phyloP scores from a whole-genome alignment of 108 stramenopile genomes.

The Asterionellopsis glacialis region DNA sequence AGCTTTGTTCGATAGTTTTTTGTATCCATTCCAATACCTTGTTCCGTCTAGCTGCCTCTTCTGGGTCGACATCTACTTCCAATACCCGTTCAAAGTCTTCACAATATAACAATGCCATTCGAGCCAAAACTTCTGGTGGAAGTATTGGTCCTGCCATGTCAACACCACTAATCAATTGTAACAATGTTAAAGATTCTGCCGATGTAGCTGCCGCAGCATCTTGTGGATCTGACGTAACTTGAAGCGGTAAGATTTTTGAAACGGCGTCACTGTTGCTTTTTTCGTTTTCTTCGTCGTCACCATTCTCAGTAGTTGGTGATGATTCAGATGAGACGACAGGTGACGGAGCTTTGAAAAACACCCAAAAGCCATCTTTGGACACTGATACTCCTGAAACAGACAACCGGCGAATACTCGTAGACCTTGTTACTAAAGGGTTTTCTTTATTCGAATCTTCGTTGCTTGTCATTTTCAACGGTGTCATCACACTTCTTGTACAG shows the following conservation, averaged over 20 bases:
- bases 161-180: conserved; percentile 59
- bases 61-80: not conserved
- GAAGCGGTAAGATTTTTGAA: conserved; percentile 14
- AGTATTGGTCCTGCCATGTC: conserved; percentile 77
- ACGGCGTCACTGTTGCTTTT: too few relatives aligned
- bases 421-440: not conserved
- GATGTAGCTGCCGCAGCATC: conserved; percentile 40
- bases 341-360: not conserved
- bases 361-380: conserved; percentile 8
- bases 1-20: not conserved
- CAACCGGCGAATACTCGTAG: not conserved
- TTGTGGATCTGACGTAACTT: conserved; percentile 22
- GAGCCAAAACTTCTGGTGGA: conserved; percentile 46
- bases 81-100: conserved; percentile 6
- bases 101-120: conserved; percentile 17
- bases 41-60: not conserved
- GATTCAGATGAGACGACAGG: too few relatives aligned
- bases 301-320: too few relatives aligned
- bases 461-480: too few relatives aligned
- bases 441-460: too few relatives aligned
- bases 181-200: conserved; percentile 62
- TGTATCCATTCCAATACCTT: conserved; percentile 8
- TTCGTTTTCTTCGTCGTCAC: too few relatives aligned
- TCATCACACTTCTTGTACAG: too few relatives aligned
- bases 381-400: conserved; percentile 8